Percentiles rank a stretch among this genome's conserved stretches.
These are phyloP conservation scores for Candida stauntonica DNA, from an alignment of 805 yeast genomes.

Conservation along the genomic window DNA sequence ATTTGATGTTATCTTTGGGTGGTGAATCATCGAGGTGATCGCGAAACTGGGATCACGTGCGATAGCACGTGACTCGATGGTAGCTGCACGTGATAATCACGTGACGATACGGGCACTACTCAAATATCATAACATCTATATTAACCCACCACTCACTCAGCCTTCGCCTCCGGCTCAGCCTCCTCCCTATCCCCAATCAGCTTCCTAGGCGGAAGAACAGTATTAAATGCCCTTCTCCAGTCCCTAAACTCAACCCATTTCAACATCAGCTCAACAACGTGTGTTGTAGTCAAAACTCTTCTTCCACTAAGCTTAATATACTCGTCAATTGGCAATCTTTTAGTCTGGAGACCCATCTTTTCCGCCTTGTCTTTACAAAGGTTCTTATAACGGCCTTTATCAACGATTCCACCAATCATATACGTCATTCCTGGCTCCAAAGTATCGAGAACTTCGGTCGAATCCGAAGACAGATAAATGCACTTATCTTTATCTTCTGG, in stretches of 20 bases:
- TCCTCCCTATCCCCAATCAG: constrained; percentile 12
- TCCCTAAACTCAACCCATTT: constrained; percentile 73
- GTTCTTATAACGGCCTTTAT: constrained; percentile 82
- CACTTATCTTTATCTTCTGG: constrained; percentile 36
- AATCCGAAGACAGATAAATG: constrained; percentile 83
- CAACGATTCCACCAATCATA: constrained; percentile 94
- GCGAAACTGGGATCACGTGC: no score
- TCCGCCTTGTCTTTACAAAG: constrained; percentile 81
- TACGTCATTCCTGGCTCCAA: constrained; percentile 71
- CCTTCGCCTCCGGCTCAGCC: no score
- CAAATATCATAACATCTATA: no score
- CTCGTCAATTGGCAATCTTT: constrained; percentile 82
- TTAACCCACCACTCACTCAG: no score
- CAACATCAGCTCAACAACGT: constrained; percentile 84
- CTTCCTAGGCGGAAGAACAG: constrained; percentile 83
- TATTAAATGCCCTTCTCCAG: constrained; percentile 85
- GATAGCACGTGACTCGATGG: no score
- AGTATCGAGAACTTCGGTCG: constrained; percentile 60
- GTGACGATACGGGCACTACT: no score
- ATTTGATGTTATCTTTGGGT: no score
- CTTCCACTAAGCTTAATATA: constrained; percentile 80
- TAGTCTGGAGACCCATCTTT: constrained; percentile 63
- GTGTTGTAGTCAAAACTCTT: constrained; percentile 87
- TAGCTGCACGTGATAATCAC: no score
- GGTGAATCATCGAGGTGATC: no score